phyloP scores from a whole-genome alignment of 306 rosid genomes.

The Cicer yamashitae region DNA sequence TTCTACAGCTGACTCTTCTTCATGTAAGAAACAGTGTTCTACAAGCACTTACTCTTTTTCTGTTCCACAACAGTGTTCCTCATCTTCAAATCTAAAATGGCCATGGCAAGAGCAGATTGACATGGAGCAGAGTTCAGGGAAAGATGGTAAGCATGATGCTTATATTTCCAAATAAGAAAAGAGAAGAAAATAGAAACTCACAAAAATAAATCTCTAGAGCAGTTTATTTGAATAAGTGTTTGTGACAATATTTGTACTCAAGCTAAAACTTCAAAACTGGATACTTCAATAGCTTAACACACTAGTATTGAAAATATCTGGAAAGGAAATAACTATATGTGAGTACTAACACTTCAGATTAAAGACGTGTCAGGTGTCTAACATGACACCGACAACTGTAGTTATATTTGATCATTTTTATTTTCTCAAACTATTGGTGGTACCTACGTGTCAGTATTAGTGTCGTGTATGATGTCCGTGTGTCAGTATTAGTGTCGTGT shows the following conservation, averaged over 20 bases:
- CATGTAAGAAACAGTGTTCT: conserved; percentile 64
- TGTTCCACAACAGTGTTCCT: conserved; percentile 74
- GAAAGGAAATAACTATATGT: no score
- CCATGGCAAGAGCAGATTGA: conserved; percentile 61
- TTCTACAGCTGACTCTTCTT: conserved; percentile 88
- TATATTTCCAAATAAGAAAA: conserved; percentile 25
- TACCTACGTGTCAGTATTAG: no score
- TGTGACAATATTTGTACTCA: not conserved
- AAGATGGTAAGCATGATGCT: conserved; percentile 53
- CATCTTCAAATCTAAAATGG: conserved; percentile 62
- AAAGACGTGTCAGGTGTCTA: no score
- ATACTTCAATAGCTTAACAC: not conserved
- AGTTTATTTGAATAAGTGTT: conserved; percentile 7
- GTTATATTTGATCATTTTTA: no score
- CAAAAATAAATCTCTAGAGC: not conserved
- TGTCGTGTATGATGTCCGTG: no score
- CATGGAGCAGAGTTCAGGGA: conserved; percentile 60
- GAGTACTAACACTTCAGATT: no score
- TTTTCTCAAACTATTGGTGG: no score
- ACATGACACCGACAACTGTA: no score
- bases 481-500: no score
- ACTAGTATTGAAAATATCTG: no score
- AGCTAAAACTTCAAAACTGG: not conserved
- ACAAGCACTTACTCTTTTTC: conserved; percentile 66
- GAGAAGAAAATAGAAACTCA: conserved; percentile 24